A percentile compares a stretch with the other conserved stretches of the same genome.
Evolutionary conservation across 2,329 filamentous ascomycete genomes (phyloP).

Genomic region (Plenodomus biglobosus): DNA sequence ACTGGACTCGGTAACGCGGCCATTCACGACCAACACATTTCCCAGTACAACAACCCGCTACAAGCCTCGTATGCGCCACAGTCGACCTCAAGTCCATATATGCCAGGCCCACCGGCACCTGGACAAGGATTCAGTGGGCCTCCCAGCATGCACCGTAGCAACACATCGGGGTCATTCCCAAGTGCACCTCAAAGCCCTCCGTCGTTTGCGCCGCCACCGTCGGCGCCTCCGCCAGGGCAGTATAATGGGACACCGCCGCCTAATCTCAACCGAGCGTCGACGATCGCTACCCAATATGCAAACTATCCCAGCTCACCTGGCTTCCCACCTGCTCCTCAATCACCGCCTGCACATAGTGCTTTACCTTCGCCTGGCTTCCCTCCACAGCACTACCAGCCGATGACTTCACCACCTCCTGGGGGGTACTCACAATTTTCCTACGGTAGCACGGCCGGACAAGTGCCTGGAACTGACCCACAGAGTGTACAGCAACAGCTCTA

Average conservation of each 20-base stretch:
- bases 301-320: slow-evolving; percentile 41
- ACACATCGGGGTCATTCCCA: slow-evolving; percentile 39
- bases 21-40: slow-evolving; percentile 42
- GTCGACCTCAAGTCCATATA: slow-evolving; percentile 43
- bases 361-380: slow-evolving; percentile 45
- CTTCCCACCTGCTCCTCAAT: slow-evolving; percentile 34
- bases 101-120: slow-evolving; percentile 46
- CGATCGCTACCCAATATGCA: slow-evolving; percentile 42
- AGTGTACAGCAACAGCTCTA: slow-evolving; percentile 70
- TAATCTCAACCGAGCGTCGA: slow-evolving; percentile 34
- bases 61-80: slow-evolving; percentile 40
- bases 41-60: slow-evolving; percentile 35
- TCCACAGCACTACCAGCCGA: slow-evolving; percentile 40
- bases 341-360: slow-evolving; percentile 32
- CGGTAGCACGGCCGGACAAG: slow-evolving; percentile 33
- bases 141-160: slow-evolving; percentile 37
- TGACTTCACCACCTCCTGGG: slow-evolving; percentile 50
- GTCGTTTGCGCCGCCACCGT: slow-evolving; percentile 46
- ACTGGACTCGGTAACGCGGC: slow-evolving; percentile 48
- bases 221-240: slow-evolving; percentile 29
- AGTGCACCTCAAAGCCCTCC: slow-evolving; percentile 39
- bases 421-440: slow-evolving; percentile 62
- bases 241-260: slow-evolving; percentile 29
- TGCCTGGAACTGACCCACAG: slow-evolving; percentile 49
- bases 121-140: slow-evolving; percentile 38